Percentiles rank a stretch among this genome's conserved stretches.
Evolutionary conservation across 495 filamentous ascomycete species (phyloP).

Genomic region (Cercophora sp.): DNA sequence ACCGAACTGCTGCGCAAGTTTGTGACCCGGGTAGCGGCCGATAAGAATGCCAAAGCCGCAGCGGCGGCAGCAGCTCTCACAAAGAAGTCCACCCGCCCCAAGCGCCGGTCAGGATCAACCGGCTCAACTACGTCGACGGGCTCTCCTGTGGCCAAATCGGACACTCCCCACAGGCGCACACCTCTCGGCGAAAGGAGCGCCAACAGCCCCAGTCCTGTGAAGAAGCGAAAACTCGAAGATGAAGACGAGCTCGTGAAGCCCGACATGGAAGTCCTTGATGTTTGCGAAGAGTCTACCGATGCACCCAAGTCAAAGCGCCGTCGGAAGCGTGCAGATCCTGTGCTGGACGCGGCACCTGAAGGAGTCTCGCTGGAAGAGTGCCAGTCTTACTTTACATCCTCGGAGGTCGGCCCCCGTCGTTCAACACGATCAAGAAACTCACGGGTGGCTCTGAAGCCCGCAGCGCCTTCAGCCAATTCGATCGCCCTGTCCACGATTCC

Average conservation of each 20-base stretch:
- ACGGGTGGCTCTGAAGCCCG: conserved; percentile 22
- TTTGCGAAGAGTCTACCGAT: conserved; percentile 9
- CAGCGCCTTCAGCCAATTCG: conserved; percentile 30
- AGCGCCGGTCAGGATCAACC: conserved; percentile 24
- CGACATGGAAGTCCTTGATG: conserved; percentile 1
- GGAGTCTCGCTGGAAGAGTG: not conserved
- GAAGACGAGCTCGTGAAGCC: conserved; percentile 13
- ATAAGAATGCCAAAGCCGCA: conserved; percentile 37
- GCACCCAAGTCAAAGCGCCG: conserved; percentile 26
- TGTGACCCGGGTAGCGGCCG: conserved; percentile 42
- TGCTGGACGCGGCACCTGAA: conserved; percentile 1
- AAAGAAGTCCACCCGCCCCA: conserved; percentile 16
- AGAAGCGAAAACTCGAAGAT: conserved; percentile 33
- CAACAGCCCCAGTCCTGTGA: conserved; percentile 33
- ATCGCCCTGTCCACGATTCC: conserved; percentile 29
- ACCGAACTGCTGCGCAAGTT: conserved; percentile 45
- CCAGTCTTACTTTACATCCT: no score
- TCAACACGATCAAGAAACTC: conserved; percentile 27
- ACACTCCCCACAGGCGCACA: conserved; percentile 27
- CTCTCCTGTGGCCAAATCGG: conserved; percentile 27
- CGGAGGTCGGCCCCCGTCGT: conserved; percentile 21
- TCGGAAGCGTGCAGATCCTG: conserved; percentile 22
- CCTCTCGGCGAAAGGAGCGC: conserved; percentile 37
- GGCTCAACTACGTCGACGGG: conserved; percentile 23
- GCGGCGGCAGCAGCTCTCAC: conserved; percentile 25